These are phyloP conservation scores for Hondaea fermentalgiana DNA, from an alignment of 108 stramenopile genomes.

Conservation along the genomic window DNA sequence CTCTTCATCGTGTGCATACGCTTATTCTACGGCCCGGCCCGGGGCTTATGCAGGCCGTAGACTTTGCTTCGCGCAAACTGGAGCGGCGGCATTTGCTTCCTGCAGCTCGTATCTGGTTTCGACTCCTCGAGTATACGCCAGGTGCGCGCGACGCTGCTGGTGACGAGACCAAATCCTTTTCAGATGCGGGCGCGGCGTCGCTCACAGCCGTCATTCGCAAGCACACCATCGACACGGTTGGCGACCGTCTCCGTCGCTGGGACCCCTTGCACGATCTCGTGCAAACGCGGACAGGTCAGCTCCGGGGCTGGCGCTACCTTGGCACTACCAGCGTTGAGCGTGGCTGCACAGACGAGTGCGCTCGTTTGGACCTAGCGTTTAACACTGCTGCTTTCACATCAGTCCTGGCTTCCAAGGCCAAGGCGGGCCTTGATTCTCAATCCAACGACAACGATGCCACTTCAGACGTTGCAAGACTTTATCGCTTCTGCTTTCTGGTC, in stretches of 20 bases:
- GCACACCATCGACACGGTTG: not conserved
- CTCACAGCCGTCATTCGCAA: not conserved
- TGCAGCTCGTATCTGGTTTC: not conserved
- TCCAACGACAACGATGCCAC: not conserved
- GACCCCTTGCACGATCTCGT: not conserved
- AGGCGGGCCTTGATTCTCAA: not conserved
- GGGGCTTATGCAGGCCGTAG: not conserved
- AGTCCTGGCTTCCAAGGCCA: too few relatives aligned
- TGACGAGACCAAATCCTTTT: not conserved
- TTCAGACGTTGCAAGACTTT: not conserved
- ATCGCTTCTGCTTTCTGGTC: not conserved
- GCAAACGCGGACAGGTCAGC: not conserved
- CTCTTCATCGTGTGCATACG: not conserved
- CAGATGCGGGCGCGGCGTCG: not conserved
- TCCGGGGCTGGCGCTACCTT: not conserved
- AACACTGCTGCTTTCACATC: not conserved
- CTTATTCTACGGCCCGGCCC: not conserved
- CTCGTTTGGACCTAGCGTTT: not conserved
- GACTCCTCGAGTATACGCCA: not conserved
- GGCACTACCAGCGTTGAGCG: constrained; percentile 1
- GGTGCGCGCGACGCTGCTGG: not conserved
- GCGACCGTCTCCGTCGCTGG: not conserved
- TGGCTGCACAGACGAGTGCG: not conserved
- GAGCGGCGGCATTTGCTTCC: not conserved
- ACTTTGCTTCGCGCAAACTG: not conserved